These are phyloP conservation scores for Bruguiera hainesii DNA, from an alignment of 441 rosid genomes.

Conservation along the genomic window DNA sequence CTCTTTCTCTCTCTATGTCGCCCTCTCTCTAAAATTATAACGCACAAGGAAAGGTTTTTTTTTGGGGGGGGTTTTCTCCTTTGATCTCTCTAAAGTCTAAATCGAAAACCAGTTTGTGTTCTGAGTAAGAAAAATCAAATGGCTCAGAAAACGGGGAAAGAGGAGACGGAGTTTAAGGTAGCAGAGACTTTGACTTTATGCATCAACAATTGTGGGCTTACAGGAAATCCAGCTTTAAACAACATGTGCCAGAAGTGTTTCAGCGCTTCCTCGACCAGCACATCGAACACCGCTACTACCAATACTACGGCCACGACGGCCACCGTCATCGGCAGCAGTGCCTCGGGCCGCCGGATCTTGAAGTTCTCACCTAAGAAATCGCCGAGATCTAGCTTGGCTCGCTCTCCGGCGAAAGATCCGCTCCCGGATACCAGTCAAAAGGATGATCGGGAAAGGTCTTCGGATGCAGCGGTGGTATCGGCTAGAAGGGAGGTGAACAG, in stretches of 20 bases:
- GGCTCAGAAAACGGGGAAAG: slow-evolving; percentile 91
- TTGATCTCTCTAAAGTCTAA: neutral
- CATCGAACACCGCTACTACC: slow-evolving; percentile 19
- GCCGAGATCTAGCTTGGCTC: slow-evolving; percentile 45
- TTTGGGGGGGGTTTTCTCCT: no score
- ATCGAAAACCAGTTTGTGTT: neutral
- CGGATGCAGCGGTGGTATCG: slow-evolving; percentile 12
- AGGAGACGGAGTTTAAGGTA: slow-evolving; percentile 94
- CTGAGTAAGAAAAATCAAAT: slow-evolving; percentile 21
- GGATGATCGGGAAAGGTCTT: slow-evolving; percentile 29
- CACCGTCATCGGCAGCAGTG: neutral
- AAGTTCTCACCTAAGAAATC: slow-evolving; percentile 39
- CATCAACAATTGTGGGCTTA: slow-evolving; percentile 74
- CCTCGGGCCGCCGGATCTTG: slow-evolving; percentile 34
- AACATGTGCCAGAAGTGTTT: slow-evolving; percentile 96
- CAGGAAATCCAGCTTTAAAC: slow-evolving; percentile 84
- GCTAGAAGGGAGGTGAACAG: slow-evolving; percentile 65
- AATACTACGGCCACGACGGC: neutral
- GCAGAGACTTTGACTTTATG: slow-evolving; percentile 71
- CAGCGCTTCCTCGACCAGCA: slow-evolving; percentile 49
- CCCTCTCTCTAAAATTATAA: neutral
- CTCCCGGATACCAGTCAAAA: slow-evolving; percentile 18
- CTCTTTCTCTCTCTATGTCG: neutral
- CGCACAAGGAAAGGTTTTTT: no score
- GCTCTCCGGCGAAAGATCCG: slow-evolving; percentile 24